phyloP scores from a whole-genome alignment of 371 early-diverging fungal species.

The Actinomortierella wolfii region DNA sequence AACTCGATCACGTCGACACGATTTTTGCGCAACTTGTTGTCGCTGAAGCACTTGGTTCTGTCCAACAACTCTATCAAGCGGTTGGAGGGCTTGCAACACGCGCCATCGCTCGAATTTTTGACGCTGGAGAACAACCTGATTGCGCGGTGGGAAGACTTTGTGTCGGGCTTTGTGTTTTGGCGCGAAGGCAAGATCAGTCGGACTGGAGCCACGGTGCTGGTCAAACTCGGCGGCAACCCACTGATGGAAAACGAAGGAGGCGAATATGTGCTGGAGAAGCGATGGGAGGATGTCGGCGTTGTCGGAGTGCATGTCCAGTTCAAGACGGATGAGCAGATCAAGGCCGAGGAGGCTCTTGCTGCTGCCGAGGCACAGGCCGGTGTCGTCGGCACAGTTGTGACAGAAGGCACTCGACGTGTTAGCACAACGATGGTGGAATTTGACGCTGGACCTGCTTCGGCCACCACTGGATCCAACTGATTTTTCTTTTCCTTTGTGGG shows the following conservation, averaged over 20 bases:
- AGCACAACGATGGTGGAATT: constrained; percentile 25
- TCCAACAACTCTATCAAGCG: constrained; percentile 39
- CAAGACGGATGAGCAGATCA: constrained; percentile 19
- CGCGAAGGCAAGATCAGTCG: constrained; percentile 35
- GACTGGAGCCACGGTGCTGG: constrained; percentile 25
- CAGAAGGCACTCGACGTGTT: constrained; percentile 24
- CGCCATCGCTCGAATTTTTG: constrained; percentile 26
- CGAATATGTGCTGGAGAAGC: constrained; percentile 38
- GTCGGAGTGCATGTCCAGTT: constrained; percentile 33
- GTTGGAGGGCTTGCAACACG: constrained; percentile 38
- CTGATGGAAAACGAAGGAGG: constrained; percentile 40
- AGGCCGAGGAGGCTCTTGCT: constrained; percentile 14
- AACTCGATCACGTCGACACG: constrained; percentile 35
- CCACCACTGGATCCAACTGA: too few species aligned
- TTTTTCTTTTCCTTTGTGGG: too few species aligned
- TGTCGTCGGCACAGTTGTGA: background rate
- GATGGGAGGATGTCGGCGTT: constrained; percentile 42
- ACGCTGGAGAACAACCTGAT: constrained; percentile 35
- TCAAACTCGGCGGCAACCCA: constrained; percentile 22
- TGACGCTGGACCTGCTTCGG: constrained; percentile 10
- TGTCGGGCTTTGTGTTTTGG: constrained; percentile 40
- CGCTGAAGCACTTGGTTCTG: constrained; percentile 26
- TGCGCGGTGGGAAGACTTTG: constrained; percentile 38
- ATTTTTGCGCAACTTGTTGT: constrained; percentile 26
- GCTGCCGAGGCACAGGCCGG: constrained; percentile 1